phyloP scores from a whole-genome alignment of 1,284 basidiomycete species.

The Rhodotorula mucilaginosa region DNA sequence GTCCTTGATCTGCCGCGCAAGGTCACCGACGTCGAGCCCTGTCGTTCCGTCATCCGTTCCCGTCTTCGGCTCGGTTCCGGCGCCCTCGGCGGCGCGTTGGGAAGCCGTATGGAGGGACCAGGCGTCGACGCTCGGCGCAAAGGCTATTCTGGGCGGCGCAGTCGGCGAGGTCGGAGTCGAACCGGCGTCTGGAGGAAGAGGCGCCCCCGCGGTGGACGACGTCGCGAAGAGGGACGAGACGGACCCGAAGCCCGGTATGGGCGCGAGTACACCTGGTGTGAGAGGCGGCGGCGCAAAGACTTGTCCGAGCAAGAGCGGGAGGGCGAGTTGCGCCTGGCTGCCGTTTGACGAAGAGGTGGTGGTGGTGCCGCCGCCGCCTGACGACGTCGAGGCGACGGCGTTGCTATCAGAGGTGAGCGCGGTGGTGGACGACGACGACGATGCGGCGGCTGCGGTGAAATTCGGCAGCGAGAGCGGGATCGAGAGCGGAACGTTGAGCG shows the following conservation, averaged over 20 bases:
- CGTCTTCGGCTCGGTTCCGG: neutral
- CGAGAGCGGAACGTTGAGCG: constrained; percentile 1
- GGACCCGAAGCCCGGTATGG: constrained; percentile 12
- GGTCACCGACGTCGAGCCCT: constrained; percentile 15
- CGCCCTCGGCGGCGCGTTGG: neutral
- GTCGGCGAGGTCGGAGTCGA: neutral
- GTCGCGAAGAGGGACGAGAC: neutral
- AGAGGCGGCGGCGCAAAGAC: constrained; percentile 35
- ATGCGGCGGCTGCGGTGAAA: neutral
- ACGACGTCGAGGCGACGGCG: neutral
- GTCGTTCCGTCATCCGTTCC: neutral
- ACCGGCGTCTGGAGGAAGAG: neutral
- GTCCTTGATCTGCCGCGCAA: constrained; percentile 35
- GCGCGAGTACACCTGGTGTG: constrained; percentile 35
- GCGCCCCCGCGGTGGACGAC: neutral
- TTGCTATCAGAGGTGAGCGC: neutral
- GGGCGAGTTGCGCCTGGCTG: constrained; percentile 27
- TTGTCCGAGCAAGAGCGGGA: constrained; percentile 39
- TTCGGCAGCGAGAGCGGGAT: neutral
- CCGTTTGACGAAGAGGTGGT: neutral
- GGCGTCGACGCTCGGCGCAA: constrained; percentile 30
- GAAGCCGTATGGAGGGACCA: constrained; percentile 22
- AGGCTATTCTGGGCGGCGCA: neutral
- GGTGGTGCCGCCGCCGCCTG: neutral
- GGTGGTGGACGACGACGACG: neutral